phyloP scores from a whole-genome alignment of 2,329 filamentous ascomycete species.

The Ophiognomonia clavigignenti-juglandacearum region DNA sequence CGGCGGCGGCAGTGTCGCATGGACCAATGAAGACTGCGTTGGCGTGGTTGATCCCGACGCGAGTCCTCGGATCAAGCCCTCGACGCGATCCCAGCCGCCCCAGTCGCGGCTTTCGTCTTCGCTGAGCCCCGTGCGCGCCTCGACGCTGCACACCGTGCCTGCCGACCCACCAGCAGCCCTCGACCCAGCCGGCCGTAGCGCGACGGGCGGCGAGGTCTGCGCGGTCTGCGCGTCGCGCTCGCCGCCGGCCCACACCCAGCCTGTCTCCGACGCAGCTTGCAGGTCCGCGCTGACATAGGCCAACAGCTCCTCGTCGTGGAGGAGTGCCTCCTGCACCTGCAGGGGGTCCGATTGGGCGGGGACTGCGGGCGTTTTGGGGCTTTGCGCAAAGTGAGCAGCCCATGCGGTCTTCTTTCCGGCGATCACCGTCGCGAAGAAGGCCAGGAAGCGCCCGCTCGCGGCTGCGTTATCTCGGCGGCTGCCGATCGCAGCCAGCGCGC shows the following conservation, averaged over 20 bases:
- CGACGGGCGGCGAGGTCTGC: conserved; percentile 22
- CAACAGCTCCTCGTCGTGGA: conserved; percentile 78
- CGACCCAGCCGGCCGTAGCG: no score
- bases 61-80: conserved; percentile 56
- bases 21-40: no score
- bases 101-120: conserved; percentile 61
- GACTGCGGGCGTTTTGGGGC: conserved; percentile 22
- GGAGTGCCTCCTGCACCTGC: conserved; percentile 35
- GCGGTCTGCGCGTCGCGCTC: conserved; percentile 42
- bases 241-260: conserved; percentile 76
- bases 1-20: no score
- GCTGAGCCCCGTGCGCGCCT: conserved; percentile 46
- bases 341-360: conserved; percentile 21
- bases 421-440: conserved; percentile 72
- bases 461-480: conserved; percentile 67
- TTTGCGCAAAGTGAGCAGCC: conserved; percentile 31
- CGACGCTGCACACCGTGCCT: conserved; percentile 38
- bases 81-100: conserved; percentile 76
- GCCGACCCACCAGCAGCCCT: conserved; percentile 21
- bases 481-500: conserved; percentile 66
- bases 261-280: conserved; percentile 70
- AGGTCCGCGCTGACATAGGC: conserved; percentile 83
- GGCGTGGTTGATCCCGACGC: conserved; percentile 28
- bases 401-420: conserved; percentile 49
- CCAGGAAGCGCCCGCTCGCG: conserved; percentile 74